phyloP scores from a whole-genome alignment of 2,329 filamentous ascomycete species.

The Cryphonectria japonica region DNA sequence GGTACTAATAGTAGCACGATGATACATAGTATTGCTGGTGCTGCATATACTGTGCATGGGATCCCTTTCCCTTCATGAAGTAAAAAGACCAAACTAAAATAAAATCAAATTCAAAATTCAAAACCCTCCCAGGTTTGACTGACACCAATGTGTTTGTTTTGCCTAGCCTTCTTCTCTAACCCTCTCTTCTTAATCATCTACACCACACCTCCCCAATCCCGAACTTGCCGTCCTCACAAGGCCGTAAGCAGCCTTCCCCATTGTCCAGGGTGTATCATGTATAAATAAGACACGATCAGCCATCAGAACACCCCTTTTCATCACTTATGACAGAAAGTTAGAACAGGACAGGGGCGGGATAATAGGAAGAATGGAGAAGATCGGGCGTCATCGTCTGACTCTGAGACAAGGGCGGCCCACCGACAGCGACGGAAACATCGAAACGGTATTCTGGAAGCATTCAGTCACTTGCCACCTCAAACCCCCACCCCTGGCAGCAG shows the following conservation, averaged over 20 bases:
- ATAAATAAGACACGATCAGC: conserved; percentile 8
- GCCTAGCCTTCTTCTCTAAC: neutral
- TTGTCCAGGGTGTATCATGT: neutral
- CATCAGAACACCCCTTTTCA: neutral
- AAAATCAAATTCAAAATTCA: neutral
- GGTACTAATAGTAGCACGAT: neutral
- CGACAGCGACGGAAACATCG: conserved; percentile 6
- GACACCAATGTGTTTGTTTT: neutral
- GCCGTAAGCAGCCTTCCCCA: conserved; percentile 6
- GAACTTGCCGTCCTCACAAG: neutral
- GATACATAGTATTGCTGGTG: neutral
- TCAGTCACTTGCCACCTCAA: neutral
- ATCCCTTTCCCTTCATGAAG: too few relatives aligned
- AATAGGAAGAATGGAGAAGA: neutral
- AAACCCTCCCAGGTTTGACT: too few relatives aligned
- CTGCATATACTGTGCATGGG: neutral
- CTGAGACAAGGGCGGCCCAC: conserved; percentile 9
- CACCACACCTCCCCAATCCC: neutral
- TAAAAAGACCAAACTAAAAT: neutral
- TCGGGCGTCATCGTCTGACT: conserved; percentile 9
- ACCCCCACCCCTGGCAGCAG: neutral
- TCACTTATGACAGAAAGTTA: neutral
- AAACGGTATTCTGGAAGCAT: conserved; percentile 8
- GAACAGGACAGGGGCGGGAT: neutral
- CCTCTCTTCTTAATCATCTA: neutral